phyloP scores from a whole-genome alignment of 768 basidiomycete species.

The Chalciporus piperatus region DNA sequence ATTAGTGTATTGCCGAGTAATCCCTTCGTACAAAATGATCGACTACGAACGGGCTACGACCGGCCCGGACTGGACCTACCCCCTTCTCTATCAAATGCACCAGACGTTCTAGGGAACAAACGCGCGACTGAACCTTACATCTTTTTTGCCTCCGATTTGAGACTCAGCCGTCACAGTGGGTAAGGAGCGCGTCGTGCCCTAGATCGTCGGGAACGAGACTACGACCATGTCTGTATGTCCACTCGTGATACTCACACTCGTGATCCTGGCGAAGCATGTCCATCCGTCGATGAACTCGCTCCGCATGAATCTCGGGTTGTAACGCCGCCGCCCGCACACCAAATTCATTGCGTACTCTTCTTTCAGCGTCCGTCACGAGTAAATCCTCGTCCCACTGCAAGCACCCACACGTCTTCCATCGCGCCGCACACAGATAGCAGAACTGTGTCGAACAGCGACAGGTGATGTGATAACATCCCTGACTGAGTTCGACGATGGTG shows the following conservation, averaged over 20 bases:
- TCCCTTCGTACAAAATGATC: no score
- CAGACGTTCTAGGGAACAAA: no score
- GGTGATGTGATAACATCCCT: conserved; percentile 66
- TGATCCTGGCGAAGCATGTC: conserved; percentile 48
- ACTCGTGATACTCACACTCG: conserved; percentile 46
- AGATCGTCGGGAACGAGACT: no score
- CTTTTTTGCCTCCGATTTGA: no score
- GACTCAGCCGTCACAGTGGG: no score
- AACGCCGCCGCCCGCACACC: conserved; percentile 7
- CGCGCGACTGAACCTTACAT: not conserved
- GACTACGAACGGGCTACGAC: no score
- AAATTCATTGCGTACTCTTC: conserved; percentile 25
- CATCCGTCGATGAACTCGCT: conserved; percentile 22
- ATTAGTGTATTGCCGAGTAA: no score
- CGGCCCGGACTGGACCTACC: no score
- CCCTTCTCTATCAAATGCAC: no score
- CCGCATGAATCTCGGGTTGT: conserved; percentile 17
- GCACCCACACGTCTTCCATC: conserved; percentile 63
- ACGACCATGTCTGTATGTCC: conserved; percentile 44
- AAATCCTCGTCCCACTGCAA: conserved; percentile 61
- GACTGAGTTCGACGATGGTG: conserved; percentile 51
- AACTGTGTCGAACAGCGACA: conserved; percentile 51
- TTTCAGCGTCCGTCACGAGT: conserved; percentile 27
- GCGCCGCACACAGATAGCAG: conserved; percentile 61
- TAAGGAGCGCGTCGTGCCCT: no score